Evolutionary conservation across 306 rosid species (phyloP).

Genomic region (Cicer bijugum): DNA sequence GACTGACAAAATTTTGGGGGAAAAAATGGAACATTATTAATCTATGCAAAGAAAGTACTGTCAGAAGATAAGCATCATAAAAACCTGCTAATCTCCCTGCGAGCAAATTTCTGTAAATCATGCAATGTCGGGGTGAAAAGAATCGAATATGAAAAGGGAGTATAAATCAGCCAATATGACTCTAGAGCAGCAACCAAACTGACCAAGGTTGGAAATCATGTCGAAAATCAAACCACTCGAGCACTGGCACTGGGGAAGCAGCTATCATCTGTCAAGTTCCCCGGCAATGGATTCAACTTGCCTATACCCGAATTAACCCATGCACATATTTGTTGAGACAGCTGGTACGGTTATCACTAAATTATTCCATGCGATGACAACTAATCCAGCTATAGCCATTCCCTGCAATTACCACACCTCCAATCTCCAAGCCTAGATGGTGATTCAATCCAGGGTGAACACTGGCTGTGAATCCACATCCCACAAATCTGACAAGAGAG

Average conservation of each 20-base stretch:
- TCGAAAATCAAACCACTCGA: slow-evolving; percentile 19
- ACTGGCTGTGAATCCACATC: slow-evolving; percentile 40
- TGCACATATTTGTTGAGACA: slow-evolving; percentile 7
- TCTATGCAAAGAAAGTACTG: slow-evolving; percentile 52
- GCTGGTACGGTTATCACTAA: not conserved
- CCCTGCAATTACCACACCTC: slow-evolving; percentile 48
- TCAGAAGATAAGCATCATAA: slow-evolving; percentile 61
- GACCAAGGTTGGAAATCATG: slow-evolving; percentile 22
- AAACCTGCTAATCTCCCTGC: slow-evolving; percentile 57
- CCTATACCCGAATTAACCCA: slow-evolving; percentile 16
- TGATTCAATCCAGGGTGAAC: slow-evolving; percentile 48
- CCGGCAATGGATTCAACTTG: slow-evolving; percentile 1
- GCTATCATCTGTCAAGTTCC: not conserved
- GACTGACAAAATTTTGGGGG: not conserved
- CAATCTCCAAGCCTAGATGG: slow-evolving; percentile 29
- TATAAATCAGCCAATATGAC: slow-evolving; percentile 17
- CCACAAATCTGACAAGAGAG: slow-evolving; percentile 38
- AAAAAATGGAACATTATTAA: slow-evolving; percentile 32
- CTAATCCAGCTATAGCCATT: slow-evolving; percentile 36
- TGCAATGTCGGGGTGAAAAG: not conserved
- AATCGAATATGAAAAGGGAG: slow-evolving; percentile 24
- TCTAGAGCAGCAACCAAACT: slow-evolving; percentile 28
- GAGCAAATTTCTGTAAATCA: slow-evolving; percentile 38
- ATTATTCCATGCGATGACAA: not conserved
- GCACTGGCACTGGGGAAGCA: not conserved